A percentile compares a stretch with the other conserved stretches of the same genome.
Evolutionary conservation across 139 green algal species (phyloP).

Genomic region (Protoeuglena noctilucae): DNA sequence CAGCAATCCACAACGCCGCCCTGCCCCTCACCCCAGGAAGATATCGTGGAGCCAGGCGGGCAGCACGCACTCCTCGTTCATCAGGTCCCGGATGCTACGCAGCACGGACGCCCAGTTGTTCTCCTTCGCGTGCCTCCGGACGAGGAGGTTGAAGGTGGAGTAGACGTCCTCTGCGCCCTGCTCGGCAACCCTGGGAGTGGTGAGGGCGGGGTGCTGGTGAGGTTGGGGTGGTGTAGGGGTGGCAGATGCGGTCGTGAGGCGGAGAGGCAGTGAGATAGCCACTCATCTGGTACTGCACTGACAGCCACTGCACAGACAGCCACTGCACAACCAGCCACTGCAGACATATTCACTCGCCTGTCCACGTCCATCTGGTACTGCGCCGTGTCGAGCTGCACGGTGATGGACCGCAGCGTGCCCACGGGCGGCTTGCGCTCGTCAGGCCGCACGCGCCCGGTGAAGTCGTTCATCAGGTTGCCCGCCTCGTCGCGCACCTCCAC

Average conservation of each 20-base stretch:
- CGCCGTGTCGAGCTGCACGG: conserved; percentile 70
- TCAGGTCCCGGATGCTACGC: conserved; percentile 83
- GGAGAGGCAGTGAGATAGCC: background rate
- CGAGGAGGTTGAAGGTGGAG: conserved; percentile 68
- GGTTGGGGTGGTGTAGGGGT: background rate
- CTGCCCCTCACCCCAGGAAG: conserved; percentile 90
- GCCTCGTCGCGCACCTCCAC: conserved; percentile 46
- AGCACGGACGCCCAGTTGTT: conserved; percentile 99
- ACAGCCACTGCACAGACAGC: background rate
- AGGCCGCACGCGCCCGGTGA: conserved; percentile 52
- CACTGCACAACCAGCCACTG: background rate
- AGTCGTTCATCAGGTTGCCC: conserved; percentile 84
- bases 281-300: background rate
- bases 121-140: conserved; percentile 80
- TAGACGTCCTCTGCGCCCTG: conserved; percentile 63
- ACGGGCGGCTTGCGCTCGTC: conserved; percentile 44
- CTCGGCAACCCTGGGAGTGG: background rate
- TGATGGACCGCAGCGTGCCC: conserved; percentile 56
- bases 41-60: conserved; percentile 89
- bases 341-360: too few relatives aligned
- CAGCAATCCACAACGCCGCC: too few relatives aligned
- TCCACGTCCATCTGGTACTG: conserved; percentile 85
- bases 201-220: background rate
- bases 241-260: background rate
- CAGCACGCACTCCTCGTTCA: conserved; percentile 35